These are phyloP conservation scores for Knoxia roxburghii DNA, from an alignment of 257 asterid genomes.

Conservation along the genomic window DNA sequence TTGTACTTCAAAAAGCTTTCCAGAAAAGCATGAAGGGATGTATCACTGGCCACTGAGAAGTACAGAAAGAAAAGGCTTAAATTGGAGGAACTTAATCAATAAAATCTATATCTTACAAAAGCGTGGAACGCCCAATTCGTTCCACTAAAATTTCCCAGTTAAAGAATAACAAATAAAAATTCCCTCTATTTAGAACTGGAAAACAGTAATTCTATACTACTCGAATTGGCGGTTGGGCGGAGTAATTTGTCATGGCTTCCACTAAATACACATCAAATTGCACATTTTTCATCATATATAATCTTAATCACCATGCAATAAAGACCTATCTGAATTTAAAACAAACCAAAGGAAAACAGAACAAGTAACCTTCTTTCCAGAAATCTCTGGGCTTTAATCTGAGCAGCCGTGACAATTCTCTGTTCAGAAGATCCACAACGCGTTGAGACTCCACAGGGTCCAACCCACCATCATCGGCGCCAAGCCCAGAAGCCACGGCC, in stretches of 20 bases:
- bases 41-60: constrained; percentile 68
- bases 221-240: not conserved
- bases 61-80: not conserved
- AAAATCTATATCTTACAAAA: not conserved
- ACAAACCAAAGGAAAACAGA: not conserved
- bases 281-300: not conserved
- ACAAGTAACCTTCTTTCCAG: constrained; percentile 76
- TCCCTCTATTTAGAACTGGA: not conserved
- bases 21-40: constrained; percentile 64
- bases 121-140: not conserved
- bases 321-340: not conserved
- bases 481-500: constrained; percentile 87
- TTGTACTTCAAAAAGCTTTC: constrained; percentile 86
- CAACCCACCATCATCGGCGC: constrained; percentile 77
- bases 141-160: not conserved
- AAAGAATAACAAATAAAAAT: not conserved
- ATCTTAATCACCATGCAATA: not conserved
- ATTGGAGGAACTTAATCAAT: no score
- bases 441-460: constrained; percentile 87
- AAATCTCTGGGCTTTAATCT: constrained; percentile 70
- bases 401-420: constrained; percentile 70
- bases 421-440: constrained; percentile 81
- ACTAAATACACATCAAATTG: not conserved
- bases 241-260: not conserved
- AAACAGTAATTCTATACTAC: not conserved